These are phyloP conservation scores for Peronospora farinosa DNA, from an alignment of 352 stramenopile genomes.

Conservation along the genomic window DNA sequence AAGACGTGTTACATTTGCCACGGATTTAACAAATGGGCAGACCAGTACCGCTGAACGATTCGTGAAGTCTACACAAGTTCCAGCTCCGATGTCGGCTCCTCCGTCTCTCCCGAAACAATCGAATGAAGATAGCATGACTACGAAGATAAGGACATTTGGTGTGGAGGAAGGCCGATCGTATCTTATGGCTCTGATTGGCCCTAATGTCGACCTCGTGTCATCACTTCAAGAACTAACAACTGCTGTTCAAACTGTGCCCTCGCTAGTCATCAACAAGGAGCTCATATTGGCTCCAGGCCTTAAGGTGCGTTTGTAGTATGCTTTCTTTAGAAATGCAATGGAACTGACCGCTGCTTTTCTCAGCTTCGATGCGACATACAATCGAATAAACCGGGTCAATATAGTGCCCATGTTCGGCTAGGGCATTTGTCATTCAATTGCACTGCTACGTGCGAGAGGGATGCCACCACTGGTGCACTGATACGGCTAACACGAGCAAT, in stretches of 20 bases:
- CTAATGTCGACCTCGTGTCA: conserved; percentile 51
- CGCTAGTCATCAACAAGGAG: conserved; percentile 55
- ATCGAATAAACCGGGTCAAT: conserved; percentile 13
- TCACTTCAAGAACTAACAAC: conserved; percentile 40
- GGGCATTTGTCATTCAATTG: conserved; percentile 40
- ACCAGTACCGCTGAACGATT: neutral
- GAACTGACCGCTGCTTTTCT: conserved; percentile 12
- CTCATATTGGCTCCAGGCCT: conserved; percentile 48
- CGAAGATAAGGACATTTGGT: conserved; percentile 16
- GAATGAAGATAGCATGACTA: conserved; percentile 2
- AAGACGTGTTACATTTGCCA: conserved; percentile 28
- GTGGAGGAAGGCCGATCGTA: conserved; percentile 40
- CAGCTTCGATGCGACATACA: conserved; percentile 48
- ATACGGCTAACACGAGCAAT: conserved; percentile 34
- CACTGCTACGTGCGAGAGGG: conserved; percentile 26
- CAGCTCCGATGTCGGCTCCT: neutral
- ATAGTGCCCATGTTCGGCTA: conserved; percentile 29
- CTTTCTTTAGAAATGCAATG: neutral
- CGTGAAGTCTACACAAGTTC: conserved; percentile 1
- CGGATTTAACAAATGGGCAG: conserved; percentile 1
- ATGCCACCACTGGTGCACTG: conserved; percentile 47
- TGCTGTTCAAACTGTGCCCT: conserved; percentile 30
- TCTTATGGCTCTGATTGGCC: conserved; percentile 46
- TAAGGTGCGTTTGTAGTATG: conserved; percentile 29
- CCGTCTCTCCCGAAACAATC: neutral